Evolutionary conservation across 306 rosid genomes (phyloP).

Genomic region (Luffa aegyptiaca): DNA sequence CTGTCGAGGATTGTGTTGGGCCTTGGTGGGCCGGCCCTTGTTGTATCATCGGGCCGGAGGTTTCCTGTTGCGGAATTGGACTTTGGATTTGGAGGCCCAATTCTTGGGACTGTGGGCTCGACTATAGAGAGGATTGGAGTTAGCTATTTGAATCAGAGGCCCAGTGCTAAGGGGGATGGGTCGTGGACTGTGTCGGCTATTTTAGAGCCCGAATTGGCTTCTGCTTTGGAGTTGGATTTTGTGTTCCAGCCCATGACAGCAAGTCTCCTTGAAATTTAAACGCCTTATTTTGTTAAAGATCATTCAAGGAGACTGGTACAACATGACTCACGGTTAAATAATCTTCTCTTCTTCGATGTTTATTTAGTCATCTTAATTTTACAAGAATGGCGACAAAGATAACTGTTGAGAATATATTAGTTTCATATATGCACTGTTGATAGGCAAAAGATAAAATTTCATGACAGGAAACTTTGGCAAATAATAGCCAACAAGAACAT

Average conservation of each 20-base stretch:
- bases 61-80: conserved; percentile 69
- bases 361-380: neutral
- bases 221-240: conserved; percentile 43
- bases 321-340: too few species aligned
- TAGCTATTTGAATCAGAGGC: conserved; percentile 81
- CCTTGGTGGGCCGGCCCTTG: conserved; percentile 41
- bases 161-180: conserved; percentile 59
- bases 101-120: conserved; percentile 65
- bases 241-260: conserved; percentile 63
- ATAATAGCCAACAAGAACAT: too few species aligned
- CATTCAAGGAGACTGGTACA: too few species aligned
- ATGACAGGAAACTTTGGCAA: too few species aligned
- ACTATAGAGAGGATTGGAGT: conserved; percentile 53
- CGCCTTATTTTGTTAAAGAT: too few species aligned
- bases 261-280: conserved; percentile 43
- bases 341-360: too few species aligned
- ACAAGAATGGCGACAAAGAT: neutral
- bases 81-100: conserved; percentile 73
- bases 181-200: conserved; percentile 87
- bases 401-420: neutral
- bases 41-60: conserved; percentile 60
- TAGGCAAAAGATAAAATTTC: neutral
- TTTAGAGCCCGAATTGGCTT: conserved; percentile 66
- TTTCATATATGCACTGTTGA: neutral
- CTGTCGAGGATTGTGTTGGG: conserved; percentile 52